These are phyloP conservation scores for Fusarium burgessii DNA, from an alignment of 2,329 filamentous ascomycete species.

Conservation along the genomic window DNA sequence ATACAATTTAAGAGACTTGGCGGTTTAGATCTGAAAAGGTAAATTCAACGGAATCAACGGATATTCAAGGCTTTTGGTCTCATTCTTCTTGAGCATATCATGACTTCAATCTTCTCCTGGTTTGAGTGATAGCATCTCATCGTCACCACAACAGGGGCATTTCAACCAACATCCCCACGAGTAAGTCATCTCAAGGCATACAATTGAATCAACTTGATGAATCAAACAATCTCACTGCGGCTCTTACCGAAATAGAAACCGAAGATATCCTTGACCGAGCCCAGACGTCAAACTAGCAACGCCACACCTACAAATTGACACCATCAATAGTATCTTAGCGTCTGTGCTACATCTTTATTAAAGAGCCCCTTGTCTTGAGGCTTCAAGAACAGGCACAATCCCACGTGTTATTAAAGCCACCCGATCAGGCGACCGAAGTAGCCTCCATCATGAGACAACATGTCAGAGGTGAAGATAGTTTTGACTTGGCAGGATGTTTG, in stretches of 20 bases:
- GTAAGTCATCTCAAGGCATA: background rate
- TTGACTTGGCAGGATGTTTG: background rate
- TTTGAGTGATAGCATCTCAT: background rate
- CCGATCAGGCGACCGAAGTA: constrained; percentile 41
- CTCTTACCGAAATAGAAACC: background rate
- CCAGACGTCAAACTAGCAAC: constrained; percentile 5
- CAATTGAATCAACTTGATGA: no score
- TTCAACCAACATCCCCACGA: background rate
- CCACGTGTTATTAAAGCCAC: constrained; percentile 36
- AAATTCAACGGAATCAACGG: background rate
- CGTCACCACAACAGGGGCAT: background rate
- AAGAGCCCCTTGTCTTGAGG: background rate
- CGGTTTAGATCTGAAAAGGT: background rate
- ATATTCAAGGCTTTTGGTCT: background rate
- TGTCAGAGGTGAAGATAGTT: background rate
- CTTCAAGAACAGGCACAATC: constrained; percentile 12
- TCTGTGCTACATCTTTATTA: background rate
- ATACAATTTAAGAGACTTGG: background rate
- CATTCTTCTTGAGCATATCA: background rate
- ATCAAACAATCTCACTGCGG: background rate
- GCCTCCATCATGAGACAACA: constrained; percentile 10
- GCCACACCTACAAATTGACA: constrained; percentile 2
- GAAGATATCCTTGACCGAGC: constrained; percentile 14
- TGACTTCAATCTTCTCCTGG: background rate
- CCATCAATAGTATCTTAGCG: background rate